phyloP scores from a whole-genome alignment of 495 filamentous ascomycete species.

The Neurospora pannonica region DNA sequence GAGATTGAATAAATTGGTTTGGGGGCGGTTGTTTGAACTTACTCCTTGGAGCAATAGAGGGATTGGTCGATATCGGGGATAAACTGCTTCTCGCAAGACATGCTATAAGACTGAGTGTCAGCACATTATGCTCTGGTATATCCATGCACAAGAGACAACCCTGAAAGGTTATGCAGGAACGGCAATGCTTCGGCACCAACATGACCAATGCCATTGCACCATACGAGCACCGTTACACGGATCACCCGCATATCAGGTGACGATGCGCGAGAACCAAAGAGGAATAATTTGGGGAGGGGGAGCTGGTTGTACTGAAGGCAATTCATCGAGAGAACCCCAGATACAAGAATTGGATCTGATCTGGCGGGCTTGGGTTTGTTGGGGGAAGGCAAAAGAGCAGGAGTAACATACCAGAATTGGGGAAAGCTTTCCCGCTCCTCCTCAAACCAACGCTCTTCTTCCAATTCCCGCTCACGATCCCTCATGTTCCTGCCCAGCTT shows the following conservation, averaged over 20 bases:
- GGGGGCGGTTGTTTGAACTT: constrained; percentile 14
- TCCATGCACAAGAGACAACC: not conserved
- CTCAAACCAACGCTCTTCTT: constrained; percentile 38
- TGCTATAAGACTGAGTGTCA: constrained; percentile 26
- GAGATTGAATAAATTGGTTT: not conserved
- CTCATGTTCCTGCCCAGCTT: constrained; percentile 35
- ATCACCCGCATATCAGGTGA: constrained; percentile 36
- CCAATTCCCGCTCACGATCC: constrained; percentile 35
- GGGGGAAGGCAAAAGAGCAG: not conserved
- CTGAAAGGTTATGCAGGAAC: constrained; percentile 32
- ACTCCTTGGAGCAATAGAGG: constrained; percentile 42
- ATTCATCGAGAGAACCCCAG: not conserved
- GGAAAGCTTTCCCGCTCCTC: constrained; percentile 43
- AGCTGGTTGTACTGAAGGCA: constrained; percentile 3
- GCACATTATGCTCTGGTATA: not conserved
- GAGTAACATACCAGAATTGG: constrained; percentile 37
- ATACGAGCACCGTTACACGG: constrained; percentile 21
- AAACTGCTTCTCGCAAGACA: constrained; percentile 45
- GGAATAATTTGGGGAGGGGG: constrained; percentile 16
- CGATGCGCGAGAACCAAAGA: constrained; percentile 27
- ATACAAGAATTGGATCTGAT: not conserved
- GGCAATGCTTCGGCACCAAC: constrained; percentile 7
- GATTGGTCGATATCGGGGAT: constrained; percentile 32
- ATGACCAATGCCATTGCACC: constrained; percentile 1
- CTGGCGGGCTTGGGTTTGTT: not conserved